phyloP scores from a whole-genome alignment of 1,284 basidiomycete species.

The Pyrrhoderma lamaoense region DNA sequence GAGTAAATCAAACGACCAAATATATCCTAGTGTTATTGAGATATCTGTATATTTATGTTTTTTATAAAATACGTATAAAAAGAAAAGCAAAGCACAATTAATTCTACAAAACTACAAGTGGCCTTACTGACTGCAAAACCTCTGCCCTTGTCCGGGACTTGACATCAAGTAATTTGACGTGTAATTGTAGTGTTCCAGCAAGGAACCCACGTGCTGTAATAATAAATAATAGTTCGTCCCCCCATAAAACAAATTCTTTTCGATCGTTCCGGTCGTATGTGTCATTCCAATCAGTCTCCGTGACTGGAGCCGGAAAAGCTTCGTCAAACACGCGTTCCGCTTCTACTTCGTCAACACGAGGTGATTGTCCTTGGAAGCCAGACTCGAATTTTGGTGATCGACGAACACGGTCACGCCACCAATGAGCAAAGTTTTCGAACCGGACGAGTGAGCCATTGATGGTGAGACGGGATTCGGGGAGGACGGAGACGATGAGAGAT shows the following conservation, averaged over 20 bases:
- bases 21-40: not conserved
- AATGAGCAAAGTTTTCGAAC: conserved; percentile 17
- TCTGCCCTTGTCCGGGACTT: conserved; percentile 16
- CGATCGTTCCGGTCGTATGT: conserved; percentile 11
- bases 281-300: conserved; percentile 4
- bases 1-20: not conserved
- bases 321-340: conserved; percentile 15
- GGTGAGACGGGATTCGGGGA: conserved; percentile 15
- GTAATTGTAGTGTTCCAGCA: conserved; percentile 19
- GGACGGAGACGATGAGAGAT: conserved; percentile 16
- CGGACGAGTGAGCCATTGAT: conserved; percentile 8
- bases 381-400: too few species aligned
- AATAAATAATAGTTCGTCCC: conserved; percentile 19
- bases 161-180: conserved; percentile 19
- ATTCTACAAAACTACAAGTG: conserved; percentile 1
- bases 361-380: not conserved
- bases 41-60: not conserved
- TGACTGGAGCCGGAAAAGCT: conserved; percentile 14
- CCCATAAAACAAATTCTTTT: conserved; percentile 19
- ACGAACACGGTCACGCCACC: conserved; percentile 12
- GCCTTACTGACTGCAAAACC: conserved; percentile 16
- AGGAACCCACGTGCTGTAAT: conserved; percentile 17
- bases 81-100: not conserved
- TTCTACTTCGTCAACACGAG: conserved; percentile 1
- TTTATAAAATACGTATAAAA: not conserved